phyloP scores from a whole-genome alignment of 495 filamentous ascomycete species.

The Podospora fimiseda region DNA sequence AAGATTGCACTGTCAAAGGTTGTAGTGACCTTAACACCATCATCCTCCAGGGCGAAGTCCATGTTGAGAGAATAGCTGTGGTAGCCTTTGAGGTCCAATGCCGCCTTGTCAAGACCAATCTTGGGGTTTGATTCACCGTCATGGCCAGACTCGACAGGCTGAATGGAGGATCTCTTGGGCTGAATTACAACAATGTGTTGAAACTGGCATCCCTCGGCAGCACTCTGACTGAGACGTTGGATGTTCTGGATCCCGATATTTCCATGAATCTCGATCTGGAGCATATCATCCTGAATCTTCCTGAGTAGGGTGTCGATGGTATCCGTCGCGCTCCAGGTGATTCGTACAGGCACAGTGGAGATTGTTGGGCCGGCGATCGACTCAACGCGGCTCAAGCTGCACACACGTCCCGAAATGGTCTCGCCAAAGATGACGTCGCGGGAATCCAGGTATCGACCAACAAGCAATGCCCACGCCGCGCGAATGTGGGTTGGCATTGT shows the following conservation, averaged over 20 bases:
- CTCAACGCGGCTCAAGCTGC: slow-evolving; percentile 35
- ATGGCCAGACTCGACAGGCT: not conserved
- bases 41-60: slow-evolving; percentile 7
- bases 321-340: slow-evolving; percentile 5
- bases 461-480: slow-evolving; percentile 34
- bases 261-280: not conserved
- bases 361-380: slow-evolving; percentile 46
- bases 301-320: not conserved
- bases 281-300: not conserved
- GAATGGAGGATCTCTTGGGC: slow-evolving; percentile 1
- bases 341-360: slow-evolving; percentile 49
- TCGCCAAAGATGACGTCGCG: slow-evolving; percentile 36
- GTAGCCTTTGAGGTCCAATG: slow-evolving; percentile 3
- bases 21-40: not conserved
- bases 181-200: slow-evolving; percentile 7
- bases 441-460: slow-evolving; percentile 27
- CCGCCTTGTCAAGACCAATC: not conserved
- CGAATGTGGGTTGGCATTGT: slow-evolving; percentile 20
- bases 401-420: slow-evolving; percentile 35
- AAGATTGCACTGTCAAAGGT: slow-evolving; percentile 7
- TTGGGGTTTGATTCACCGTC: not conserved
- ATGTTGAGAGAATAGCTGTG: slow-evolving; percentile 10
- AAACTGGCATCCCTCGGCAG: slow-evolving; percentile 8
- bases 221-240: not conserved
- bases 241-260: slow-evolving; percentile 4